phyloP scores from a whole-genome alignment of 2,329 filamentous ascomycete species.

The Fonsecaea nubica region DNA sequence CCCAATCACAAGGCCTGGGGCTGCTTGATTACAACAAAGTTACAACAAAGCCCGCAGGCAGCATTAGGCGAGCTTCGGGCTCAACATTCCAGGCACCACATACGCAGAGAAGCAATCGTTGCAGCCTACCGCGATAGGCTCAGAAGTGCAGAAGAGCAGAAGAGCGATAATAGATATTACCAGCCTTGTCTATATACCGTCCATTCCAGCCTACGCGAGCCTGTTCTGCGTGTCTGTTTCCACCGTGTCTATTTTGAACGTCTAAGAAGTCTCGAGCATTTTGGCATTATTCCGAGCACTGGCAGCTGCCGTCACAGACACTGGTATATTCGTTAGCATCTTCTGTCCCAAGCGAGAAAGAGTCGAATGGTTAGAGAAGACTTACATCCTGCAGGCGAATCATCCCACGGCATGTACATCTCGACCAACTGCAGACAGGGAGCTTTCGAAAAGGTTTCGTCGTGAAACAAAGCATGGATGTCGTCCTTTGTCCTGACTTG shows the following conservation, averaged over 20 bases:
- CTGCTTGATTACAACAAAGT: slow-evolving; percentile 8
- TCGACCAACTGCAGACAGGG: slow-evolving; percentile 52
- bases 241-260: too few relatives aligned
- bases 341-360: slow-evolving; percentile 54
- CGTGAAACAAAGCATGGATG: slow-evolving; percentile 34
- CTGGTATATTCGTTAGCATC: background rate
- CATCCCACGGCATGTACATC: slow-evolving; percentile 50
- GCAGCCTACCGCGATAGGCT: background rate
- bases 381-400: slow-evolving; percentile 46
- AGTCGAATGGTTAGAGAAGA: background rate
- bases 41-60: slow-evolving; percentile 9
- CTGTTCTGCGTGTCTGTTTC: background rate
- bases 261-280: slow-evolving; percentile 19
- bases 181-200: background rate
- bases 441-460: slow-evolving; percentile 48
- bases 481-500: slow-evolving; percentile 65
- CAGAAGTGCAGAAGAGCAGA: background rate
- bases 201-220: background rate
- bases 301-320: slow-evolving; percentile 46
- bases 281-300: slow-evolving; percentile 71
- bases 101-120: background rate
- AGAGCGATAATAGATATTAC: background rate
- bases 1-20: slow-evolving; percentile 11
- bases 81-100: slow-evolving; percentile 23
- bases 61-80: slow-evolving; percentile 26